Evolutionary conservation across 345 rosid genomes (phyloP), one percentile per base, ranked within the genome.

Genomic region (Gossypium anomalum): DNA sequence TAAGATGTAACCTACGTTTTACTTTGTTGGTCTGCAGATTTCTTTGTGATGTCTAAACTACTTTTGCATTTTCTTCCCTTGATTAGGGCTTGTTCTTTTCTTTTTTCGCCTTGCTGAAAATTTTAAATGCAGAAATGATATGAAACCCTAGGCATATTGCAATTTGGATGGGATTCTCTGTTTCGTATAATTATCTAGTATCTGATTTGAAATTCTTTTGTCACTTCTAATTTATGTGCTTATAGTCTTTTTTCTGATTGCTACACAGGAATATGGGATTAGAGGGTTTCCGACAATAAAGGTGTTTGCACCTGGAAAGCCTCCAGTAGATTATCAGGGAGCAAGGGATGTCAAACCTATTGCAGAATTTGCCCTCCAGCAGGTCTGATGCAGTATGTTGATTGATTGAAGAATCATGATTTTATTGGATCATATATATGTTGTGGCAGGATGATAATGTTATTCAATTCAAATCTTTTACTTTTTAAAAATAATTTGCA

Each of bases 271-370:
- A 66, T 90, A 89, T 85, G 98, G 97, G 57, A 93, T 94, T 20
- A 85, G 68, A 60, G 98, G 98, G 74, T 94, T 92, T 80, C 97
- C 98, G 12, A 90, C 97, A 71, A 90, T 92, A 63, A 92, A 94
- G 84, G 92, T 92, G 65, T 94, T 94, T 81, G 86, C 57, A 34
- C 97, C 97, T 25, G 98, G 98, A 74, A 90, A 88, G 85, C 81
- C 97, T 80, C 92, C 97, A 17, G 83, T 89, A 11, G 97, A 94
- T 82, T 92, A 92, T 83, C 97, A 94, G 83, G 98, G 97, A 80
- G 97, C 94, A 27, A 92, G 97, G 80, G 98, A 92, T 43, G 95
- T 84, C 66, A 89, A 94, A 75, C 78, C 98, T 29, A 90, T 94
- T 77, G 90, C 93, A 74, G 87, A 90, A 71, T 94, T 85, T 80